These are phyloP conservation scores for Kurtzmaniella fragi DNA, from an alignment of 805 yeast genomes.

Conservation along the genomic window DNA sequence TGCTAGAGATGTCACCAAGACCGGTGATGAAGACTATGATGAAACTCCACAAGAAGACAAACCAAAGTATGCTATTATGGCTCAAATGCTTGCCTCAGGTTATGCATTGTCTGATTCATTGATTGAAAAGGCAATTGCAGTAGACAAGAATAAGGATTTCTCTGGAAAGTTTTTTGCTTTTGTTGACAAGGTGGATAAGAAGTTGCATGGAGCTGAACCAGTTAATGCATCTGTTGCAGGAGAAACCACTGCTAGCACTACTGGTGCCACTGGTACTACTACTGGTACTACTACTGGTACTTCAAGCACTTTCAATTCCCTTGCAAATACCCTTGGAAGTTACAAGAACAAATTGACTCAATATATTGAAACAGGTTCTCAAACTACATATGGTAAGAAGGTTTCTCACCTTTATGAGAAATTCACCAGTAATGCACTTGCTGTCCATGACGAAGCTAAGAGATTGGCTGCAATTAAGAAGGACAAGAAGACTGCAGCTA, in stretches of 20 bases:
- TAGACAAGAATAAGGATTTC: constrained; percentile 63
- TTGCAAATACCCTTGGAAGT: constrained; percentile 24
- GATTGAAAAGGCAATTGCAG: constrained; percentile 53
- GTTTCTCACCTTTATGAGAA: constrained; percentile 57
- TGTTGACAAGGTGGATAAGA: constrained; percentile 49
- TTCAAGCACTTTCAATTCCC: no score
- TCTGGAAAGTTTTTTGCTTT: constrained; percentile 54
- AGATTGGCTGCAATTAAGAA: constrained; percentile 61
- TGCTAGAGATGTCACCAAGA: constrained; percentile 9
- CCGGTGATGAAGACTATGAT: constrained; percentile 29
- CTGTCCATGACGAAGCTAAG: constrained; percentile 70
- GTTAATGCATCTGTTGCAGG: no score
- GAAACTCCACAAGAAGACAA: constrained; percentile 71
- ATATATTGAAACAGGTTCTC: constrained; percentile 44
- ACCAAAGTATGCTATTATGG: constrained; percentile 71
- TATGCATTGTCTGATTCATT: constrained; percentile 61
- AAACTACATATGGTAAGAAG: constrained; percentile 50
- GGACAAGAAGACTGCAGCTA: constrained; percentile 11
- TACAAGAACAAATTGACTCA: constrained; percentile 32
- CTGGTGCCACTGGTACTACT: constrained; percentile 37
- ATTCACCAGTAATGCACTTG: constrained; percentile 50
- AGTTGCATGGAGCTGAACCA: constrained; percentile 53
- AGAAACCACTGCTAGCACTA: constrained; percentile 32
- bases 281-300: constrained; percentile 25
- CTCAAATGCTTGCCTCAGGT: constrained; percentile 73